phyloP scores from a whole-genome alignment of 2,329 filamentous ascomycete species.

The Colletotrichum camelliae region DNA sequence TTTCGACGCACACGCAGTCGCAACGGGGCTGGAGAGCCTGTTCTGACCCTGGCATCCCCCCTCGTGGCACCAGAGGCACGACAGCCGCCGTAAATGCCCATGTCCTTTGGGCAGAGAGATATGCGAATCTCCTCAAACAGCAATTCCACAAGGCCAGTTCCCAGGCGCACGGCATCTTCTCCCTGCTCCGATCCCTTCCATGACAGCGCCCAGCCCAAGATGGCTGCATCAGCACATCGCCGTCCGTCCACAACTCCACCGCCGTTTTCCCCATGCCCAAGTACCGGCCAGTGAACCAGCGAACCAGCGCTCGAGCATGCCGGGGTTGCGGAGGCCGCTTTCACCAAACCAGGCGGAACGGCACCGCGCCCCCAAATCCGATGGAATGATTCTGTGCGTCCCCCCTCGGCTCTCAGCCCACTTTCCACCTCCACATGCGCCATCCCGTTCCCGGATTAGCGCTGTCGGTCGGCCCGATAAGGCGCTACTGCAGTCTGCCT shows the following conservation, averaged over 20 bases:
- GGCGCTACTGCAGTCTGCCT: not conserved
- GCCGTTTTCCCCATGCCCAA: not conserved
- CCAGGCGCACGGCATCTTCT: not conserved
- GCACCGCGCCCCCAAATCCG: not conserved
- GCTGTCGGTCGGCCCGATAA: conserved; percentile 20
- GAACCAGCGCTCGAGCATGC: conserved; percentile 5
- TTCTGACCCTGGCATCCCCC: not conserved
- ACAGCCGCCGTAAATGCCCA: not conserved
- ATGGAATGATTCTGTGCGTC: conserved; percentile 1
- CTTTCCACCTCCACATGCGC: conserved; percentile 1
- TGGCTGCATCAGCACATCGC: not conserved
- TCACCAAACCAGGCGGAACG: not conserved
- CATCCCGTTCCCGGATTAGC: conserved; percentile 4
- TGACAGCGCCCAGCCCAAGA: conserved; percentile 14
- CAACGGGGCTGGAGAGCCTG: conserved; percentile 4
- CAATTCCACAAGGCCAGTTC: not conserved
- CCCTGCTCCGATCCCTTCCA: conserved; percentile 11
- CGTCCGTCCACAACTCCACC: not conserved
- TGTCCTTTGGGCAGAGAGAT: not conserved
- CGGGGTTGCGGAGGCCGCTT: not conserved
- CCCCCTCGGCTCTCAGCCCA: not conserved
- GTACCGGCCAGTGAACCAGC: not conserved
- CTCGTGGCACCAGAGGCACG: not conserved
- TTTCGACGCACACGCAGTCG: not conserved
- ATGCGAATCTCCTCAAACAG: not conserved